A percentile compares a stretch with the other conserved stretches of the same genome.
Evolutionary conservation across 2,329 filamentous ascomycete species (phyloP).

Genomic region (Paecilomyces formosus): DNA sequence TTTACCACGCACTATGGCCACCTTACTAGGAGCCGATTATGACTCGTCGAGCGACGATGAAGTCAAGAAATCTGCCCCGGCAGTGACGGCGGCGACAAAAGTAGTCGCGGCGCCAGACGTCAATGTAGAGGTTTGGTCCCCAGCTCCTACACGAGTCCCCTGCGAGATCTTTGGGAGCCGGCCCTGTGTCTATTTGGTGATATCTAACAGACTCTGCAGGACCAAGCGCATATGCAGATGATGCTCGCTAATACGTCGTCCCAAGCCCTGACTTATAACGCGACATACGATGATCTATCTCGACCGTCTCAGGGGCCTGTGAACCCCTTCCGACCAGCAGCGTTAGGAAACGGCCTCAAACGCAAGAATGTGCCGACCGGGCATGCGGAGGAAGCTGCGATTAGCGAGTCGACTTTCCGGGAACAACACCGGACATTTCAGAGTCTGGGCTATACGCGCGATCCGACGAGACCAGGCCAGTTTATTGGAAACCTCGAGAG

Average conservation of each 20-base stretch:
- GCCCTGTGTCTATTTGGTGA: conserved; percentile 8
- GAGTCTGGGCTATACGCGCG: conserved; percentile 49
- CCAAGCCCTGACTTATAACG: conserved; percentile 45
- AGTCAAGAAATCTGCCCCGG: conserved; percentile 11
- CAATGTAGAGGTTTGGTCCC: conserved; percentile 50
- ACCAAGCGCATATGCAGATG: conserved; percentile 43
- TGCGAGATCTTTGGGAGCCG: neutral
- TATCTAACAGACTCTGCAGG: conserved; percentile 38
- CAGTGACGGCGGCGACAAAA: conserved; percentile 24
- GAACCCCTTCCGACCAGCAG: conserved; percentile 66
- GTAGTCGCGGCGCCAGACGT: conserved; percentile 47
- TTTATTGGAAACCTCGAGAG: conserved; percentile 43
- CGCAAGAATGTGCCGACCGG: conserved; percentile 80
- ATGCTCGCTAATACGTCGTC: conserved; percentile 46
- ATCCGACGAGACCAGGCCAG: conserved; percentile 35
- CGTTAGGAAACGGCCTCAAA: conserved; percentile 50
- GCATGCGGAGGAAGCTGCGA: conserved; percentile 75
- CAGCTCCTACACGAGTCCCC: conserved; percentile 4
- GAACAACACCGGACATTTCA: conserved; percentile 79
- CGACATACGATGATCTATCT: conserved; percentile 64
- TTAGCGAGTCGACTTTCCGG: conserved; percentile 87
- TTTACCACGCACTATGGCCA: conserved; percentile 26
- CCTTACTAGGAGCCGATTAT: conserved; percentile 37
- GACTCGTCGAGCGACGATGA: conserved; percentile 46
- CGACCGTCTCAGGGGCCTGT: conserved; percentile 59